A percentile compares a stretch with the other conserved stretches of the same genome.
Conservation (phyloP, 2,329 filamentous ascomycete genomes). For the Clarireedia hainanense region DNA sequence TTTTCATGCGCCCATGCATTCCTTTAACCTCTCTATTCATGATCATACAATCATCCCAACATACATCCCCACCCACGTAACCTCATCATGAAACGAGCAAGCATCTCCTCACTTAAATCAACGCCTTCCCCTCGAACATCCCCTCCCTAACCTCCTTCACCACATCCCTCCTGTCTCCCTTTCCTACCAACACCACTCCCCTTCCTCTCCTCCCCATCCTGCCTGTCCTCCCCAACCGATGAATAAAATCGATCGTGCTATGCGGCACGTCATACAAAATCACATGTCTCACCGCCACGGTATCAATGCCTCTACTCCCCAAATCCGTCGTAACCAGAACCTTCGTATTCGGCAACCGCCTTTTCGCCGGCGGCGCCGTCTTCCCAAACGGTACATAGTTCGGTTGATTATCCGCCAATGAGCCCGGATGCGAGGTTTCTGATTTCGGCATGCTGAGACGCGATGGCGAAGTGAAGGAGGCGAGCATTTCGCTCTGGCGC, state of each 20-base stretch:
- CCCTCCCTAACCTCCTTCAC: slow-evolving; percentile 87
- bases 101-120: slow-evolving; percentile 44
- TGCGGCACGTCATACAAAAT: slow-evolving; percentile 97
- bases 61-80: not conserved
- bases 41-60: slow-evolving; percentile 5
- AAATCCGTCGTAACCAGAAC: slow-evolving; percentile 93
- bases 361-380: slow-evolving; percentile 20
- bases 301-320: slow-evolving; percentile 89
- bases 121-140: slow-evolving; percentile 73
- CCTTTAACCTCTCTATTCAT: not conserved
- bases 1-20: not conserved
- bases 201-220: slow-evolving; percentile 86
- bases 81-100: not conserved
- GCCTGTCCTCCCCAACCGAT: slow-evolving; percentile 83
- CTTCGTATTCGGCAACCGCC: slow-evolving; percentile 63
- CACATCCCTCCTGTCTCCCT: slow-evolving; percentile 80
- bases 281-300: slow-evolving; percentile 81
- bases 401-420: slow-evolving; percentile 32
- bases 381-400: slow-evolving; percentile 26
- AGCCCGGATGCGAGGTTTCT: slow-evolving; percentile 29
- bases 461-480: slow-evolving; percentile 52
- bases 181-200: slow-evolving; percentile 84
- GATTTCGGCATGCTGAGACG: not conserved
- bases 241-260: slow-evolving; percentile 96
- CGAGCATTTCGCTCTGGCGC: slow-evolving; percentile 68